Evolutionary conservation across 371 early-diverging fungal genomes (phyloP), one percentile per base, ranked within the genome.

Genomic region (Rhizomucor miehei): DNA sequence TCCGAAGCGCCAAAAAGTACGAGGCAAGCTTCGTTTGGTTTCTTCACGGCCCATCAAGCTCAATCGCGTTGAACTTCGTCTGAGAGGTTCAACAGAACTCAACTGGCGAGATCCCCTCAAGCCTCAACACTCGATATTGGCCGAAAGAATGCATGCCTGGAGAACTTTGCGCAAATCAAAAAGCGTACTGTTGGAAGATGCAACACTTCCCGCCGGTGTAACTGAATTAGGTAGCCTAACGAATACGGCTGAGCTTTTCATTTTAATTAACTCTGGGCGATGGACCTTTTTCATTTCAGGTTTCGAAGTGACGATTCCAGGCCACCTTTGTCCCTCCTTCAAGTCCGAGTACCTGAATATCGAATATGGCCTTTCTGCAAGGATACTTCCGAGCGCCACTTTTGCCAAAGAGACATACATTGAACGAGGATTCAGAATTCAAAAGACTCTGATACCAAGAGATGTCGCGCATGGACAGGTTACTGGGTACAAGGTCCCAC

Each of bases 241-340:
- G 29, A 29, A 29, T 29, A 8, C n/a, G n/a, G n/a, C n/a, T n/a
- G n/a, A n/a, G n/a, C n/a, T n/a, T 29, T 29, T 29, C 29, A 5
- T 29, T 29, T 29, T n/a, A n/a, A n/a, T n/a, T n/a, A n/a, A n/a
- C n/a, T n/a, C n/a, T n/a, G n/a, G n/a, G n/a, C n/a, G n/a, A n/a
- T n/a, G n/a, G n/a, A n/a, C n/a, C 25, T 14, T 23, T 16, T 40
- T 44, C 20, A 39, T 24, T 29, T 21, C 36, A 60, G 66, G 67
- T 8, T 71, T 71, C 52, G 67, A 67, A 52, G 44, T 71, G 13
- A 58, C 71, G 16, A 51, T 71, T 11, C 67, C 71, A 8, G 65
- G 67, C 29, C 58, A 65, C 49, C 41, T 71, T 14, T 63, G 59
- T 39, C 67, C 64, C 1, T 62, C 60, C 8, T 65, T 54, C 51